phyloP scores from a whole-genome alignment of 164 flowering plant species.

The Annona cherimola region DNA sequence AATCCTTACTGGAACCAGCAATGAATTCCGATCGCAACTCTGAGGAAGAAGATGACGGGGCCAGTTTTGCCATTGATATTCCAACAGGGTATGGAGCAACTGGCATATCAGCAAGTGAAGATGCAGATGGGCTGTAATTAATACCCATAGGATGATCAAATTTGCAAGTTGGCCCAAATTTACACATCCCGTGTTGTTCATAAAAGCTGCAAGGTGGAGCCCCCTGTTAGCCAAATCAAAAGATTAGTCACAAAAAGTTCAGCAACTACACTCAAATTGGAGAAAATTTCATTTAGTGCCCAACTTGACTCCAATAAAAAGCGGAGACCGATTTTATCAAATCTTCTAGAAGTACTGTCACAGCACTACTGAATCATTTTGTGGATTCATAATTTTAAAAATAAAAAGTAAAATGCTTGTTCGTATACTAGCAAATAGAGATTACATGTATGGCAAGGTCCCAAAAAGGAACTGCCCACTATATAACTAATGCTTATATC shows the following conservation, averaged over 20 bases:
- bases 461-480: no score
- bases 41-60: conserved; percentile 83
- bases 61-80: conserved; percentile 65
- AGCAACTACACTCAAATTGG: neutral
- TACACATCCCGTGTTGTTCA: conserved; percentile 77
- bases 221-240: conserved; percentile 44
- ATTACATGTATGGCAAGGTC: no score
- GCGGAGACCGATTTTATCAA: no score
- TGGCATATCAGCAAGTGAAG: conserved; percentile 92
- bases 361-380: no score
- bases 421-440: no score
- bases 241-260: conserved; percentile 9
- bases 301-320: no score
- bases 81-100: conserved; percentile 92
- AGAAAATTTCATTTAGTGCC: no score
- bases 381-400: no score
- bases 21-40: conserved; percentile 55
- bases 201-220: conserved; percentile 67
- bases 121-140: conserved; percentile 91
- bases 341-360: no score
- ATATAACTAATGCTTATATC: no score
- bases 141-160: conserved; percentile 81
- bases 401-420: no score
- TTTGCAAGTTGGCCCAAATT: conserved; percentile 80
- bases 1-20: conserved; percentile 49